phyloP scores from a whole-genome alignment of 768 basidiomycete species.

The Xerocomellus intermedius region DNA sequence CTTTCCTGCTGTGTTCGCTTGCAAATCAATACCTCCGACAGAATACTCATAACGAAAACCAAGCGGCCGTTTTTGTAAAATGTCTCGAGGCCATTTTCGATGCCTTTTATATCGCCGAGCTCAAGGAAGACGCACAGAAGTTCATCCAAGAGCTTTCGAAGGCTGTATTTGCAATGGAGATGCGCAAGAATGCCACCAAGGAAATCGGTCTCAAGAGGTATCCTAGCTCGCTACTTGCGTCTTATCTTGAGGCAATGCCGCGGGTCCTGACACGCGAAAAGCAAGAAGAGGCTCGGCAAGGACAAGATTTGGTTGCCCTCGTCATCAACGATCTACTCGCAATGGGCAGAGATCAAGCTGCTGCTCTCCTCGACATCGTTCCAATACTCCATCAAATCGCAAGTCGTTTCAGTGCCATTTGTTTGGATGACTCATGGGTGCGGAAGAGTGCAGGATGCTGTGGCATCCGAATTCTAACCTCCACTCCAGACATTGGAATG shows the following conservation, averaged over 20 bases:
- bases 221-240: conserved; percentile 57
- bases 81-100: conserved; percentile 79
- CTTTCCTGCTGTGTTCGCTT: neutral
- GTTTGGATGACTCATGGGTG: conserved; percentile 89
- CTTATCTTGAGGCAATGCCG: conserved; percentile 80
- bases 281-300: conserved; percentile 55
- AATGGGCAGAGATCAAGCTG: conserved; percentile 47
- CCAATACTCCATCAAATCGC: conserved; percentile 79
- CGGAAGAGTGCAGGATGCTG: conserved; percentile 86
- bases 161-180: conserved; percentile 72
- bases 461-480: conserved; percentile 80
- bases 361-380: conserved; percentile 54
- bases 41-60: conserved; percentile 71
- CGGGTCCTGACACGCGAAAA: conserved; percentile 70
- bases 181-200: conserved; percentile 56
- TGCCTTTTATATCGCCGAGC: conserved; percentile 65
- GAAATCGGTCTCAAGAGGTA: conserved; percentile 52
- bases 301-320: conserved; percentile 55
- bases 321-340: conserved; percentile 68
- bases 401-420: conserved; percentile 78
- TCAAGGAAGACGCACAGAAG: conserved; percentile 64
- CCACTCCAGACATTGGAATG: conserved; percentile 65
- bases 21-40: conserved; percentile 31
- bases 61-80: conserved; percentile 68
- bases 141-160: conserved; percentile 70